Conservation (phyloP, 495 filamentous ascomycete species). For the Chaetomium fimeti region DNA sequence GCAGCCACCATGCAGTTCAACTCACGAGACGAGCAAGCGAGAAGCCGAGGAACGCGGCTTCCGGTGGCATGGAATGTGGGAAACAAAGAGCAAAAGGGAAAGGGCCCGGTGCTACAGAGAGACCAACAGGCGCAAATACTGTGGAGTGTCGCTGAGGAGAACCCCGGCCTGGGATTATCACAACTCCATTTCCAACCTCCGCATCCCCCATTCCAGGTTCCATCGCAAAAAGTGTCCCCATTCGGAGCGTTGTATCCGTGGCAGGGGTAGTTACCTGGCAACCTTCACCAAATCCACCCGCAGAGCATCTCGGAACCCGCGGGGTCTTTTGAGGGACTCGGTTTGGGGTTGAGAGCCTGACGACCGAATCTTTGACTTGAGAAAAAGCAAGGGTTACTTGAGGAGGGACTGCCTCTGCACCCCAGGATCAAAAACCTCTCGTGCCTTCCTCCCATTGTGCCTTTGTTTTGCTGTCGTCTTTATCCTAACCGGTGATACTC, state of each 20-base stretch:
- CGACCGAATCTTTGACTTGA: neutral
- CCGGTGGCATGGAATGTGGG: neutral
- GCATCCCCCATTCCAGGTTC: neutral
- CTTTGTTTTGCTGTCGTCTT: neutral
- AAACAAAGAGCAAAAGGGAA: neutral
- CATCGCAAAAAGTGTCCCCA: neutral
- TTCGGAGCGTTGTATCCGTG: conserved; percentile 1
- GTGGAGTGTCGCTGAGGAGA: too few species aligned
- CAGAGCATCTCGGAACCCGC: neutral
- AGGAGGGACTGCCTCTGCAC: neutral
- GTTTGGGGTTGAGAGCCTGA: neutral
- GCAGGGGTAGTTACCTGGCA: neutral
- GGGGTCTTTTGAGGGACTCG: conserved; percentile 2
- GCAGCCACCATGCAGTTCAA: neutral
- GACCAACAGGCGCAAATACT: too few species aligned
- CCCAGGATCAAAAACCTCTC: neutral
- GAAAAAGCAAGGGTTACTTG: neutral
- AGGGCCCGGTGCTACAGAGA: too few species aligned
- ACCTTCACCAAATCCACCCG: neutral
- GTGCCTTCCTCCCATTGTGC: neutral
- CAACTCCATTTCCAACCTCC: too few species aligned
- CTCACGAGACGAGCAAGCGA: neutral
- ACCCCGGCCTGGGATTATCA: too few species aligned
- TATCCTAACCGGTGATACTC: neutral
- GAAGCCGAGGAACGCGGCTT: neutral